Conservation (phyloP, 1,284 basidiomycete species). For the Rhodotorula sp. region DNA sequence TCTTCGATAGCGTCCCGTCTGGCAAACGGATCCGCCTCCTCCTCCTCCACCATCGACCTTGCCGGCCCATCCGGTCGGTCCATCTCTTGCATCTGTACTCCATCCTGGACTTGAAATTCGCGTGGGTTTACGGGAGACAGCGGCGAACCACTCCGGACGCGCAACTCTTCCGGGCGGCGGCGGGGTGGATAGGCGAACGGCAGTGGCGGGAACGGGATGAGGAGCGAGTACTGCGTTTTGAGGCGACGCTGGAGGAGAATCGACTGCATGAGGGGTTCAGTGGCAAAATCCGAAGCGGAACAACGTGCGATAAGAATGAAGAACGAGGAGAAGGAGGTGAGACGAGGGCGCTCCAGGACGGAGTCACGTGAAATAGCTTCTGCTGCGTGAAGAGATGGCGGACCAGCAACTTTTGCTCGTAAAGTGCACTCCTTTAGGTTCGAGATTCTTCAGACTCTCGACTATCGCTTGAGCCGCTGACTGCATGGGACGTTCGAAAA, state of each 20-base stretch:
- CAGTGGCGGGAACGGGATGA: neutral
- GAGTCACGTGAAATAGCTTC: too few species aligned
- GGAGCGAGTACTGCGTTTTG: neutral
- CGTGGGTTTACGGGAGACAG: neutral
- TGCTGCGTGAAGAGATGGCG: too few species aligned
- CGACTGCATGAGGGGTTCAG: constrained; percentile 3
- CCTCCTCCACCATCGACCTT: neutral
- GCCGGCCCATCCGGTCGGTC: neutral
- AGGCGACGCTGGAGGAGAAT: constrained; percentile 3
- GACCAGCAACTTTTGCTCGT: too few species aligned
- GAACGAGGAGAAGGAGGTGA: neutral
- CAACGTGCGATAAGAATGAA: neutral
- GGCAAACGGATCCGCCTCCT: too few species aligned
- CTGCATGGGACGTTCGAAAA: too few species aligned
- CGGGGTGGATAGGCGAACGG: neutral
- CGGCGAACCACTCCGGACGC: neutral
- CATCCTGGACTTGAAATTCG: neutral
- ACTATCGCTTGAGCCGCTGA: too few species aligned
- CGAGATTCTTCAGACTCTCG: too few species aligned
- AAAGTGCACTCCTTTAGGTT: too few species aligned
- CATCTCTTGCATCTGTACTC: neutral
- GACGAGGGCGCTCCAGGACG: too few species aligned
- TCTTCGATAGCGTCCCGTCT: neutral
- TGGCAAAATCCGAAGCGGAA: neutral
- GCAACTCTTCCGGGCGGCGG: neutral